These are phyloP conservation scores for Talaromyces wortmannii DNA, from an alignment of 495 filamentous ascomycete species.

Conservation along the genomic window DNA sequence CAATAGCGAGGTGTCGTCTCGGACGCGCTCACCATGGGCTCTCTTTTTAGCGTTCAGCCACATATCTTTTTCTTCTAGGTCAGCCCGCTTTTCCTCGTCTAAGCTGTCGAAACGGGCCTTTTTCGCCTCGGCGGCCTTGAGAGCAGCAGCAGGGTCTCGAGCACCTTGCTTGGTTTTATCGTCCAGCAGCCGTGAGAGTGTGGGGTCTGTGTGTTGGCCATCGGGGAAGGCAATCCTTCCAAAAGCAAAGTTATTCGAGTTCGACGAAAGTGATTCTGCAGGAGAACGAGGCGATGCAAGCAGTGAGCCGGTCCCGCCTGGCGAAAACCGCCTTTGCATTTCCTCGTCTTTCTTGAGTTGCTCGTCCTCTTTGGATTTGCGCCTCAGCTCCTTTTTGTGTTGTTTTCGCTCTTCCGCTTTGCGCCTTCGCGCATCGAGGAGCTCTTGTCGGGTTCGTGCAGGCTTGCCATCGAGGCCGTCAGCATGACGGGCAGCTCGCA, in stretches of 20 bases:
- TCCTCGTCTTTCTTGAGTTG: slow-evolving; percentile 60
- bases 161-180: slow-evolving; percentile 63
- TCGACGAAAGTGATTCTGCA: slow-evolving; percentile 32
- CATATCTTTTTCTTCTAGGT: slow-evolving; percentile 84
- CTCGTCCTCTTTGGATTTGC: slow-evolving; percentile 69
- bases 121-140: slow-evolving; percentile 60
- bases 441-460: slow-evolving; percentile 74
- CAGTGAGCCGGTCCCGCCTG: slow-evolving; percentile 46
- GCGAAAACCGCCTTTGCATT: slow-evolving; percentile 49
- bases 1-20: slow-evolving; percentile 78
- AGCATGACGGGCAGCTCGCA: slow-evolving; percentile 76
- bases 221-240: slow-evolving; percentile 81
- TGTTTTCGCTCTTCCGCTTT: slow-evolving; percentile 80
- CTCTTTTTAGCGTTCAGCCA: slow-evolving; percentile 90
- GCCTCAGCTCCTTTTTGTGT: slow-evolving; percentile 76
- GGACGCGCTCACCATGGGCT: slow-evolving; percentile 84
- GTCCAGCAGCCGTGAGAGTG: slow-evolving; percentile 53
- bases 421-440: slow-evolving; percentile 79
- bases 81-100: slow-evolving; percentile 69
- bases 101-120: slow-evolving; percentile 64
- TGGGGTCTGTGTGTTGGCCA: slow-evolving; percentile 66
- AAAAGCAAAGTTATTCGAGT: slow-evolving; percentile 71
- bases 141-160: slow-evolving; percentile 72
- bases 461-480: slow-evolving; percentile 72
- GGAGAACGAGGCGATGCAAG: slow-evolving; percentile 47